Percentiles rank a stretch among this genome's conserved stretches.
Conservation (phyloP, 108 stramenopile species). For the Fistulifera pelliculosa region DNA sequence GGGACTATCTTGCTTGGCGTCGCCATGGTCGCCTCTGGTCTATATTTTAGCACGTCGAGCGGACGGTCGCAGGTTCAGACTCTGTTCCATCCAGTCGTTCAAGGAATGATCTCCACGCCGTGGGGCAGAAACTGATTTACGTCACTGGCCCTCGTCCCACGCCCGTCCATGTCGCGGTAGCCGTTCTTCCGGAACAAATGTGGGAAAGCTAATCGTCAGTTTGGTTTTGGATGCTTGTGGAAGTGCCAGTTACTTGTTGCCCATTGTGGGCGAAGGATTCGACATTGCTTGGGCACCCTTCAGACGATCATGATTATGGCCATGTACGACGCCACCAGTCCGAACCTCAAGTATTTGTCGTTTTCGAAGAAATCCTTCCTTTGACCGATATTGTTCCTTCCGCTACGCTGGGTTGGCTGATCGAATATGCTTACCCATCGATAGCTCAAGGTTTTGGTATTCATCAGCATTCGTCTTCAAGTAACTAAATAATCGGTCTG, state of each 20-base stretch:
- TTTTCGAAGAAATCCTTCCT: slow-evolving; percentile 85
- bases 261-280: slow-evolving; percentile 77
- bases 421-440: slow-evolving; percentile 33
- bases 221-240: slow-evolving; percentile 79
- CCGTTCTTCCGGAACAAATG: slow-evolving; percentile 49
- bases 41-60: slow-evolving; percentile 45
- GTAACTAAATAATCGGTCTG: too few species aligned
- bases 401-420: slow-evolving; percentile 83
- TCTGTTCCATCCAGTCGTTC: slow-evolving; percentile 32
- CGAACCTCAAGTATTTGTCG: slow-evolving; percentile 67
- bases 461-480: too few species aligned
- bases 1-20: slow-evolving; percentile 11
- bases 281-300: slow-evolving; percentile 89
- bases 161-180: slow-evolving; percentile 43
- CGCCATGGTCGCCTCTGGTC: neutral
- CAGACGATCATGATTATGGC: slow-evolving; percentile 76
- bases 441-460: too few species aligned
- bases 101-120: slow-evolving; percentile 39
- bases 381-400: slow-evolving; percentile 90
- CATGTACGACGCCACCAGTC: slow-evolving; percentile 70
- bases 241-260: slow-evolving; percentile 65
- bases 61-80: slow-evolving; percentile 40
- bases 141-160: slow-evolving; percentile 73
- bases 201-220: slow-evolving; percentile 56
- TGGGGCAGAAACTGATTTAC: slow-evolving; percentile 65